Base-by-base conservation (phyloP, 2,329 filamentous ascomycete genomes). In the Daldinia sp. region DNA sequence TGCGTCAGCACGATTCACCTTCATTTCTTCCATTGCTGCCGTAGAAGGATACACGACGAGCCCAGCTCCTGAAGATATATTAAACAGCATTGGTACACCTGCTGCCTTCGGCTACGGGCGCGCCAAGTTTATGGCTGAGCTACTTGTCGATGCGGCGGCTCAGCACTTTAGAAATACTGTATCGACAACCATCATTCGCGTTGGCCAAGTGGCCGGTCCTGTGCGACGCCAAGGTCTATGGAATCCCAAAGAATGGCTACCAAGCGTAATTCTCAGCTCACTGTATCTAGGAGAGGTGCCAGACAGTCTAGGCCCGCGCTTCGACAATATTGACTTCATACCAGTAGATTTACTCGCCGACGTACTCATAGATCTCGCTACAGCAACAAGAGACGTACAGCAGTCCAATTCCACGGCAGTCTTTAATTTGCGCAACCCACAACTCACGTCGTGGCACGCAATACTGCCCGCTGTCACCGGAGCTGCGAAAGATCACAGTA, bases 291-390 rank as follows among this genome's bases (percentile, higher is more conserved):
- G 79, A 0, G 73, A 74, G 3, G 42, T 85, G 0, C 83, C 84
- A 0, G 72, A 76, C 1, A 69, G 74, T 4, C 70, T 85, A 5
- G 80, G 79, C 1, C 41, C 73, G 1, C 71, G 67, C 4, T 72
- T 80, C 13, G 71, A 73, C 3, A 67, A 65, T 0, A 74, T 85
- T 2, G 80, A 84, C 55, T 86, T 82, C 82, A 69, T 85, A 1
- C 83, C 83, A 0, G 78, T 82, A 10, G 83, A 85, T 55, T 35
- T 79, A 0, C 75, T 82, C 4, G 79, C 80, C 3, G 73, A 78
- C 4, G 77, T 81, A 2, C 64, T 83, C 0, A 71, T 79, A 7
- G 79, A 81, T 20, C 71, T 82, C 2, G 62, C 55, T 1, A 71
- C 60, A 4, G 65, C 64, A 5, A 63, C 48, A 3, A 79, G 76